Base-by-base conservation (phyloP, 75 land plant species). In the Selaginella tamariscina region DNA sequence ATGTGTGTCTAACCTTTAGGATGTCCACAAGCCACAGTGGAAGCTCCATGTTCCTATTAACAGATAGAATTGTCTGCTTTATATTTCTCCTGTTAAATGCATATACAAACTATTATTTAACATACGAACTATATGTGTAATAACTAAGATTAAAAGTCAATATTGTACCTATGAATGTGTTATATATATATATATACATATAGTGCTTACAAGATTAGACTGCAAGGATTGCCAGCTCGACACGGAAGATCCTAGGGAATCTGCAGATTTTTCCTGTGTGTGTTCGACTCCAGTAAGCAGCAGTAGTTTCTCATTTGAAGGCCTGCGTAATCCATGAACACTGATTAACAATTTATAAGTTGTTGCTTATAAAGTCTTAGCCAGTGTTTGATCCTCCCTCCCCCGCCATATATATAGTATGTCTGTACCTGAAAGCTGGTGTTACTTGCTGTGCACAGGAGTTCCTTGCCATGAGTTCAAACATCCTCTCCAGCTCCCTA, bases 1-100 rank as follows among this genome's bases (percentile, higher is more conserved):
- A n/a, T n/a, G 21, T 49, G 2, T 13, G 24, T 22, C 70, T 44
- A 80, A 88, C 98, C 95, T 95, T 95, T 56, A 95, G 83, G 74
- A 82, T 85, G 30, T 83, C 75, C 59, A 87, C 84, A 32, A 95
- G 77, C 99, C 99, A 95, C 44, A 87, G 80, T 26, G 99, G 99
- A 63, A 95, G 75, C 57, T 95, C 88, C 75, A 95, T 85, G 54
- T 85, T 85, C 55, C 85, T 80, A 74, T 95, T 89, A 5, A 76
- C 73, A 27, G 66, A 70, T 31, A 95, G 84, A 70, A 95, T 82
- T 30, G 91, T 82, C 60, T 89, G 91, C 65, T 32, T 31, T 77
- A 69, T 90, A 95, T 54, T 84, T 87, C 44, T 81, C 84, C 98
- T 93, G 88, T 39, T 39, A 5, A 39, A 39, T 5, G 49, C 15